Evolutionary conservation across 2,329 filamentous ascomycete species (phyloP).

Genomic region (Waltergamsia citrina): DNA sequence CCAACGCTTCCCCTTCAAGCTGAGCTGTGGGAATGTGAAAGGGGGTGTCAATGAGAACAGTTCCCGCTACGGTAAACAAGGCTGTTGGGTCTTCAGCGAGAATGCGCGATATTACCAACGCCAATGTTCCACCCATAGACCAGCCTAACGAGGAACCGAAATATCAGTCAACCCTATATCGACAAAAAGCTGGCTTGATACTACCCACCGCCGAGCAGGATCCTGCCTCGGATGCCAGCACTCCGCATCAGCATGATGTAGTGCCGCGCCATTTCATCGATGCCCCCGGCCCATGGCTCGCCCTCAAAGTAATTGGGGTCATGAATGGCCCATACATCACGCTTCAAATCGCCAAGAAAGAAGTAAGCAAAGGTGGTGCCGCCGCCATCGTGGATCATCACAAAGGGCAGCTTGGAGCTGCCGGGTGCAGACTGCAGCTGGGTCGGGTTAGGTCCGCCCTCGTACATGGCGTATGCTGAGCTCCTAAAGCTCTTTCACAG

Average conservation of each 20-base stretch:
- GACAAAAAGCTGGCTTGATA: too few relatives aligned
- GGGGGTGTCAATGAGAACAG: conserved; percentile 18
- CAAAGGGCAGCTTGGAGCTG: conserved; percentile 11
- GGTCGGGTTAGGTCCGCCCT: conserved; percentile 14
- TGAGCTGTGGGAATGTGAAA: conserved; percentile 13
- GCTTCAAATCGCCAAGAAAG: conserved; percentile 14
- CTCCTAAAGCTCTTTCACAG: background rate
- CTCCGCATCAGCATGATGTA: conserved; percentile 14
- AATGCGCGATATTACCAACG: conserved; percentile 14
- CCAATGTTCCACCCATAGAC: conserved; percentile 18
- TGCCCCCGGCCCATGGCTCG: conserved; percentile 14
- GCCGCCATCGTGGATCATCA: conserved; percentile 19
- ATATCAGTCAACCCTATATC: background rate
- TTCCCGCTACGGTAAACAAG: conserved; percentile 13
- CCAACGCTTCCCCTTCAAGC: conserved; percentile 7
- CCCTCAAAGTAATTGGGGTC: conserved; percentile 16
- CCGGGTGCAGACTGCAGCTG: conserved; percentile 11
- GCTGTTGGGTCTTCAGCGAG: conserved; percentile 12
- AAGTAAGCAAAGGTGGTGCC: conserved; percentile 20
- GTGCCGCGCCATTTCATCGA: conserved; percentile 17
- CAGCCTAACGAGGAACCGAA: conserved; percentile 13
- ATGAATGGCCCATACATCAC: conserved; percentile 20
- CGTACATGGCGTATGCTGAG: conserved; percentile 9
- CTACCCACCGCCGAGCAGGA: conserved; percentile 15
- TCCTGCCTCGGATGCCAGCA: conserved; percentile 13